Conservation (phyloP, 2,329 filamentous ascomycete species). For the Monascus ruber region DNA sequence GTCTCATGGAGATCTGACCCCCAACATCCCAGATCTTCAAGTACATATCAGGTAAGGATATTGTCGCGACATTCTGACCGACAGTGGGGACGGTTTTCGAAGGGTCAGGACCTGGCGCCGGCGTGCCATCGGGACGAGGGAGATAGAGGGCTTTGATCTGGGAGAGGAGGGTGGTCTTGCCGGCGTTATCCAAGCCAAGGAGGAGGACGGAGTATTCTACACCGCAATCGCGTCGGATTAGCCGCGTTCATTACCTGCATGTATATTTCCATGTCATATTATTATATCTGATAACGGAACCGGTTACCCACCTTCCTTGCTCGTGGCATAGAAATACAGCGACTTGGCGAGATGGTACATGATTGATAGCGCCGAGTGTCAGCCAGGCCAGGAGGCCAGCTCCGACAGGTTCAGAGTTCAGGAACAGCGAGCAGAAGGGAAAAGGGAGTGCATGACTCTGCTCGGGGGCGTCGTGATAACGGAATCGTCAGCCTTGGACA, state of each 20-base stretch:
- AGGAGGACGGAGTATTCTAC: conserved; percentile 94
- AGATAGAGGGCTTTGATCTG: conserved; percentile 83
- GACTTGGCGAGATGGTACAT: conserved; percentile 98
- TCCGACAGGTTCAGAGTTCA: no score
- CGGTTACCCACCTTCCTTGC: conserved; percentile 67
- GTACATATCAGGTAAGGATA: conserved; percentile 87
- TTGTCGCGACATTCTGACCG: conserved; percentile 89
- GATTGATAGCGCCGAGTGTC: conserved; percentile 6
- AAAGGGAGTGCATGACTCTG: no score
- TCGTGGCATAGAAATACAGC: conserved; percentile 87
- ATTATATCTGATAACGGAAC: no score
- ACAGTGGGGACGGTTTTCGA: conserved; percentile 90
- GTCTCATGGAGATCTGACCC: conserved; percentile 77
- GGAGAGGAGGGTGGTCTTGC: conserved; percentile 95
- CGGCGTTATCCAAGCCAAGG: conserved; percentile 93
- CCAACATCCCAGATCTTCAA: conserved; percentile 98
- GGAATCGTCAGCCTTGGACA: no score
- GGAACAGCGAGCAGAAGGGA: no score
- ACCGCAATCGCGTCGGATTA: background rate
- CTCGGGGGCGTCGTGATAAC: no score
- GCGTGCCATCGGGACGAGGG: conserved; percentile 27
- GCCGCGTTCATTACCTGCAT: no score
- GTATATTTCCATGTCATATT: no score
- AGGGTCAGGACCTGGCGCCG: conserved; percentile 41
- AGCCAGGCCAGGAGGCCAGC: no score